phyloP scores from a whole-genome alignment of 495 filamentous ascomycete genomes.

The Aspergillus mulundensis region DNA sequence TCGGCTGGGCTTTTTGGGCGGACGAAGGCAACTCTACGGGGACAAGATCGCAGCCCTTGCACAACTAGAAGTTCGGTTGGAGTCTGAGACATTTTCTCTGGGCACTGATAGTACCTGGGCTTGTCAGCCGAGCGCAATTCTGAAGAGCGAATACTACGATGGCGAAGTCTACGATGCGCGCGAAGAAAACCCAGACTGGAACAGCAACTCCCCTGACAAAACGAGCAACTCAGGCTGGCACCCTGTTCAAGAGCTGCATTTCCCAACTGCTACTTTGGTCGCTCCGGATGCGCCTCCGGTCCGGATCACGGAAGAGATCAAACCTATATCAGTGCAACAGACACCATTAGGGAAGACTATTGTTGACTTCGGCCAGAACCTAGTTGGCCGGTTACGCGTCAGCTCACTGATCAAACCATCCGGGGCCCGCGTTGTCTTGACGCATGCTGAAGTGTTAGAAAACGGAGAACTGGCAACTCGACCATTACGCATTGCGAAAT shows the following conservation, averaged over 20 bases:
- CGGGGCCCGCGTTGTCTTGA: constrained; percentile 27
- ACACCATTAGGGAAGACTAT: constrained; percentile 5
- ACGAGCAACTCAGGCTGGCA: background rate
- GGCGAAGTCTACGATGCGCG: constrained; percentile 48
- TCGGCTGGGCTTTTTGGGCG: constrained; percentile 41
- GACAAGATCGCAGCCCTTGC: constrained; percentile 42
- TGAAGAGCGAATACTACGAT: constrained; percentile 49
- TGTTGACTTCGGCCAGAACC: constrained; percentile 52
- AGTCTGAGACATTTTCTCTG: constrained; percentile 21
- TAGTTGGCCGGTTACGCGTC: constrained; percentile 43
- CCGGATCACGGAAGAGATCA: constrained; percentile 1
- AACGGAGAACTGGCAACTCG: constrained; percentile 44
- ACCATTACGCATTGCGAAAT: constrained; percentile 41
- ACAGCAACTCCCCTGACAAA: background rate
- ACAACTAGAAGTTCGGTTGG: constrained; percentile 36
- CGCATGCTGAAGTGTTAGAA: constrained; percentile 49
- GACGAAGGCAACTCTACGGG: constrained; percentile 37
- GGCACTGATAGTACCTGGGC: constrained; percentile 44
- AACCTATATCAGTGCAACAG: background rate
- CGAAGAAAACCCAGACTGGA: constrained; percentile 8
- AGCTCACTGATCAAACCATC: constrained; percentile 27
- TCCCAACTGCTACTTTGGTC: constrained; percentile 1
- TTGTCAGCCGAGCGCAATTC: constrained; percentile 33
- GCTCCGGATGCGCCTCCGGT: constrained; percentile 6
- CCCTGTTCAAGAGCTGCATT: background rate